Percentiles rank a stretch among this genome's conserved stretches.
phyloP scores from a whole-genome alignment of 768 basidiomycete species.

The Strobilomyces echinocephalus region DNA sequence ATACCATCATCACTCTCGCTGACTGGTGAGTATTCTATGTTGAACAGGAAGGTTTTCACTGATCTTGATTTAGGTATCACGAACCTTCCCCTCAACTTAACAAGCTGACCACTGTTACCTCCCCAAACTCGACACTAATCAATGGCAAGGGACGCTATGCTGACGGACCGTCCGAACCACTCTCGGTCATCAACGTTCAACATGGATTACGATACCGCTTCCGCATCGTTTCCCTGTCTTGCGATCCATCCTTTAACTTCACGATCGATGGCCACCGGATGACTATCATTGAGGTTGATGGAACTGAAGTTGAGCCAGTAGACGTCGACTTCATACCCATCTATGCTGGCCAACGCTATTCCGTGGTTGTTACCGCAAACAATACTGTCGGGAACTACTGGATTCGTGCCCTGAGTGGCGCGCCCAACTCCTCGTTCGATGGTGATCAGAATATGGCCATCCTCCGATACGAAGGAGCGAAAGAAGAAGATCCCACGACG shows the following conservation, averaged over 20 bases:
- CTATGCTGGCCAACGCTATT: constrained; percentile 26
- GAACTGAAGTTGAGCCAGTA: neutral
- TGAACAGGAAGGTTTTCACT: neutral
- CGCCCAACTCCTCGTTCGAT: constrained; percentile 9
- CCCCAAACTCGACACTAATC: constrained; percentile 42
- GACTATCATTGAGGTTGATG: neutral
- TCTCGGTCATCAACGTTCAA: constrained; percentile 44
- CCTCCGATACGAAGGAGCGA: neutral
- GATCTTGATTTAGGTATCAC: neutral
- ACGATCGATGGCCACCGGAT: constrained; percentile 1
- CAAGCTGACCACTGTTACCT: neutral
- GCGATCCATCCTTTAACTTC: constrained; percentile 27
- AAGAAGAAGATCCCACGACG: neutral
- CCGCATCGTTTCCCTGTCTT: constrained; percentile 47
- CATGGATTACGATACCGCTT: constrained; percentile 47
- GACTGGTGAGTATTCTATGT: neutral
- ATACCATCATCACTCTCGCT: constrained; percentile 30
- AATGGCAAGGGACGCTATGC: constrained; percentile 48
- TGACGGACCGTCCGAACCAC: constrained; percentile 35
- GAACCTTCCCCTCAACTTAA: neutral
- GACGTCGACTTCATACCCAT: neutral
- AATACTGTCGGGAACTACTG: constrained; percentile 50
- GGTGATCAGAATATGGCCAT: neutral
- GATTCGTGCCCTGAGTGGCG: constrained; percentile 41
- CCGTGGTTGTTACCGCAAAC: neutral